A percentile compares a stretch with the other conserved stretches of the same genome.
Evolutionary conservation across 129 eudicot species (phyloP).

Genomic region (Saussurea involucrata): DNA sequence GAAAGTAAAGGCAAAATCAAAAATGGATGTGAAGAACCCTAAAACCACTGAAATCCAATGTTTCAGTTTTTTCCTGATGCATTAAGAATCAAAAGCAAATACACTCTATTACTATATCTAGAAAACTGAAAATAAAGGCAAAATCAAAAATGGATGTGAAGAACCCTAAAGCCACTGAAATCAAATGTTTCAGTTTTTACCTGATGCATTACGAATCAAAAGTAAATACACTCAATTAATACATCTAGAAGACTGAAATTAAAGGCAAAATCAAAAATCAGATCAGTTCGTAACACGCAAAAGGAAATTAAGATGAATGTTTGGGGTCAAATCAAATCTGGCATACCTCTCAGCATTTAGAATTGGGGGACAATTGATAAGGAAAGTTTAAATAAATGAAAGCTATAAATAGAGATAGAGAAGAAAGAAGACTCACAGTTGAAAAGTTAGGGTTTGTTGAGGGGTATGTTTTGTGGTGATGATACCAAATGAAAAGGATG

Average conservation of each 20-base stretch:
- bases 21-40: constrained; percentile 41
- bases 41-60: neutral
- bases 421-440: constrained; percentile 29
- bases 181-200: neutral
- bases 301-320: neutral
- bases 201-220: constrained; percentile 2
- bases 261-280: neutral
- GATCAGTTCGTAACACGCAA: neutral
- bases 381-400: neutral
- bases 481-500: constrained; percentile 37
- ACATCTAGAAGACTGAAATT: neutral
- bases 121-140: neutral
- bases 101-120: neutral
- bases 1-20: constrained; percentile 9
- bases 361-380: neutral
- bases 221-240: neutral
- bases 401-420: neutral
- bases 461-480: constrained; percentile 23
- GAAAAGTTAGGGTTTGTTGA: constrained; percentile 20
- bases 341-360: neutral
- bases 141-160: constrained; percentile 49
- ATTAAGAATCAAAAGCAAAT: neutral
- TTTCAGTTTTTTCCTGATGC: constrained; percentile 9
- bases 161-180: neutral
- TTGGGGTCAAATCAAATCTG: constrained; percentile 5